Base-by-base conservation (phyloP, 1,284 basidiomycete genomes). In the Agroathelia rolfsii region DNA sequence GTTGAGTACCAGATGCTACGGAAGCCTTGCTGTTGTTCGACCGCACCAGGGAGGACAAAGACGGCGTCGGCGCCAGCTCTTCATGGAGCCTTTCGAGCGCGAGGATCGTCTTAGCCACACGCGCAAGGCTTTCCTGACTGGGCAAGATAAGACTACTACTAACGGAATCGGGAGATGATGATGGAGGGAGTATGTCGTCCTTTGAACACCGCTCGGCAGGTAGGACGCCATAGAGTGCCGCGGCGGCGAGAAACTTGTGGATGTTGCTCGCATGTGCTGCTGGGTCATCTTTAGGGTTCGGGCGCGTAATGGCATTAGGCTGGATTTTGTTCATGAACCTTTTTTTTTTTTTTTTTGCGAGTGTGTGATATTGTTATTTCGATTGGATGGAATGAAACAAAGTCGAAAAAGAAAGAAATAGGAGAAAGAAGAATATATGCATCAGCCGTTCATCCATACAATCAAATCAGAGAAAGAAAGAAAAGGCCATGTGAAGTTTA, bases 301-400 rank as follows among this genome's bases (percentile, higher is more conserved):
- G 66, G 29, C 72, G 71, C 24, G 72, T 56, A 38, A 84, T 66
- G 25, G 66, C 66, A 24, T 63, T 67, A 5, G 73, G 70, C 31
- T 70, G 64, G 32, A 82, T 64, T 51, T 77, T 81, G 60, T 85
- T 86, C 61, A 83, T 65, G 36, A 83, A 61, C 44, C 82, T 86
- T n/a, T n/a, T n/a, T n/a, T n/a, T n/a, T n/a, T n/a, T n/a, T n/a
- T n/a, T n/a, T n/a, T n/a, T n/a, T n/a, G n/a, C n/a, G n/a, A n/a
- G n/a, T n/a, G n/a, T n/a, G n/a, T n/a, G n/a, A n/a, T n/a, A n/a
- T n/a, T n/a, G n/a, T n/a, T n/a, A n/a, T n/a, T n/a, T n/a, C n/a
- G n/a, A n/a, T n/a, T n/a, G n/a, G n/a, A n/a, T n/a, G n/a, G n/a
- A n/a, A n/a, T n/a, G n/a, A n/a, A n/a, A n/a, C n/a, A n/a, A n/a